Base-by-base conservation (phyloP, 108 stramenopile genomes). In the Nitzschia sp. region DNA sequence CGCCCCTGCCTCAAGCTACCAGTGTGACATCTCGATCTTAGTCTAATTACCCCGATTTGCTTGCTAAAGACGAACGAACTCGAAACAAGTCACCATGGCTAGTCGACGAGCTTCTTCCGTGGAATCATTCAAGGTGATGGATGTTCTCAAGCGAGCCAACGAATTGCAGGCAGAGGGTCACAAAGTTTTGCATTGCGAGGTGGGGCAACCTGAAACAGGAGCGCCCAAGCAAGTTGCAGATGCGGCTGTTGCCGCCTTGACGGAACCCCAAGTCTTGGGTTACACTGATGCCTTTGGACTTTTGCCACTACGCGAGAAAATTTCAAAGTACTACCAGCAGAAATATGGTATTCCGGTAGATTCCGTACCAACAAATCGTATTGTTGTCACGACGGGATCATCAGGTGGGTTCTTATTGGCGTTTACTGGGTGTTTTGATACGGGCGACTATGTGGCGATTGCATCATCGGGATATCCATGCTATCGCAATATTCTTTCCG, bases 261-360 rank as follows among this genome's bases (percentile, higher is more conserved):
- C 60, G 0, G 46, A 61, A 34, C 38, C 59, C 9, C 59, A 66
- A 59, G 81, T 80, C 57, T 54, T 97, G 80, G 96, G 96, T 2
- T 97, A 97, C 73, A 97, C 94, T 3, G 83, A 92, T 66, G 93
- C 96, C 59, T 88, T 93, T 72, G 96, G 96, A n/a, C 54, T 94
- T 48, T n/a, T 80, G 28, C 46, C 80, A 3, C 59, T 97, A 49
- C 79, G 93, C 15, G 60, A 80, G 54, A 79, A 82, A 46, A 95
- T 97, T 46, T 70, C 89, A 2, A 24, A 68, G 25, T 81, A 91
- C 56, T 97, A 97, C 49, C 54, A 47, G 18, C 68, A 72, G 17
- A 84, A 84, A 57, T 93, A 93, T 59, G 35, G 46, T n/a, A 24
- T 68, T 32, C 62, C 65, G 1, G 74, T 64, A 19, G 53, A 76